These are phyloP conservation scores for Scedosporium dehoogii DNA, from an alignment of 2,329 filamentous ascomycete genomes.

Conservation along the genomic window DNA sequence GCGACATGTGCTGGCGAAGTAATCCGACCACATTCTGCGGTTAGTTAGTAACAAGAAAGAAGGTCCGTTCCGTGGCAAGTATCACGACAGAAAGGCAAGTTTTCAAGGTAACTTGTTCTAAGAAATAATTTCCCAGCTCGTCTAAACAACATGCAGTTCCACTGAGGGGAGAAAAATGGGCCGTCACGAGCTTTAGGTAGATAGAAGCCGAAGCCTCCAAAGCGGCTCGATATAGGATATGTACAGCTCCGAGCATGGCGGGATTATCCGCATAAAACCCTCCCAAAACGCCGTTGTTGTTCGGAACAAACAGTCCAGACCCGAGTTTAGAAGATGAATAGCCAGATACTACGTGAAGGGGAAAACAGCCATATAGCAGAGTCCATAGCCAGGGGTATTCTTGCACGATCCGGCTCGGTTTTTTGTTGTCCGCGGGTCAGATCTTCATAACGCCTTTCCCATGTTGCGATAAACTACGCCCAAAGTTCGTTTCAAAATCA, in stretches of 20 bases:
- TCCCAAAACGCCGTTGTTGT: background rate
- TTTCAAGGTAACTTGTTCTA: background rate
- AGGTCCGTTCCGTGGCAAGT: too few species aligned
- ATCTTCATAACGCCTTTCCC: background rate
- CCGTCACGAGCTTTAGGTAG: background rate
- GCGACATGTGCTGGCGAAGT: too few species aligned
- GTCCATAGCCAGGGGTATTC: too few species aligned
- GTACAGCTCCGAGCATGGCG: background rate
- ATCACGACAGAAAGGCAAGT: too few species aligned
- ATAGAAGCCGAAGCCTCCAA: background rate
- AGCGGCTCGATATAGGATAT: background rate
- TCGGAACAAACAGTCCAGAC: background rate
- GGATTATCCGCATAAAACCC: background rate
- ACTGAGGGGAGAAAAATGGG: background rate
- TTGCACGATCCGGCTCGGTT: too few species aligned
- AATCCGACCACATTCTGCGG: too few species aligned
- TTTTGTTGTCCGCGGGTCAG: background rate
- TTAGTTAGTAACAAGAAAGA: too few species aligned
- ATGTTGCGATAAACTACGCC: background rate
- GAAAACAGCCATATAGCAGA: background rate
- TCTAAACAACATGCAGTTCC: too few species aligned
- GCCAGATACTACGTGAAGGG: background rate
- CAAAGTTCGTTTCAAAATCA: constrained; percentile 27
- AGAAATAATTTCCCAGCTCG: background rate
- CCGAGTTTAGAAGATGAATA: background rate